Conservation (phyloP, 352 stramenopile species). For the Phytophthora syringae region DNA sequence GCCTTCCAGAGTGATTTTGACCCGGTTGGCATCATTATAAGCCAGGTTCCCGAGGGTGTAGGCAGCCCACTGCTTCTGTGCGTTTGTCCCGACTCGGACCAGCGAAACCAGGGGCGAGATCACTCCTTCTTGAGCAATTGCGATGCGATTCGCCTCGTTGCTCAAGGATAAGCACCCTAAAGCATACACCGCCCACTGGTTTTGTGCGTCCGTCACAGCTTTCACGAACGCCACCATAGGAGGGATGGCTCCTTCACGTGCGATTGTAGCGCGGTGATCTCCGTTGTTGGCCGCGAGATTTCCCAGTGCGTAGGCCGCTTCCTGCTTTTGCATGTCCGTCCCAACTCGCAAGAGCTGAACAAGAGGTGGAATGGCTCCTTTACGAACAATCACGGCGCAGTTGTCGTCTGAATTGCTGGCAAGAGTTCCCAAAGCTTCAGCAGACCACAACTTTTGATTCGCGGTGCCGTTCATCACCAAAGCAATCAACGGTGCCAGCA, state of each 20-base stretch:
- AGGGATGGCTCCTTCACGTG: slow-evolving; percentile 27
- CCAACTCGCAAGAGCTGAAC: slow-evolving; percentile 20
- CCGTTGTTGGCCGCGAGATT: slow-evolving; percentile 22
- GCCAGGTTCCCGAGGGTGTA: slow-evolving; percentile 28
- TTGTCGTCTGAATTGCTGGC: slow-evolving; percentile 26
- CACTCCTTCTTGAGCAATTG: slow-evolving; percentile 26
- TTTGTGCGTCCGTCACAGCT: slow-evolving; percentile 27
- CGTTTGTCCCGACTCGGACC: slow-evolving; percentile 3
- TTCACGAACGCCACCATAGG: slow-evolving; percentile 27
- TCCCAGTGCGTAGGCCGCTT: slow-evolving; percentile 22
- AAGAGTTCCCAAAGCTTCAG: slow-evolving; percentile 24
- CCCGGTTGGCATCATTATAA: slow-evolving; percentile 25
- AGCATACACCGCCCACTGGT: slow-evolving; percentile 29
- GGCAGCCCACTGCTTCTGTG: slow-evolving; percentile 27
- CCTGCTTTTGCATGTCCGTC: slow-evolving; percentile 29
- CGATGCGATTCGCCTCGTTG: slow-evolving; percentile 24
- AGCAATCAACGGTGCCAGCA: slow-evolving; percentile 13
- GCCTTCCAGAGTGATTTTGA: slow-evolving; percentile 16
- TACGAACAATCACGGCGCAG: slow-evolving; percentile 18
- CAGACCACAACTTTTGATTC: slow-evolving; percentile 30
- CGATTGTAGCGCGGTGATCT: slow-evolving; percentile 15
- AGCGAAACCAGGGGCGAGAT: slow-evolving; percentile 22
- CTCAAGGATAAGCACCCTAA: slow-evolving; percentile 17
- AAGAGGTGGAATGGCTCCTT: slow-evolving; percentile 19
- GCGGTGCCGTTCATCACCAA: slow-evolving; percentile 15